phyloP scores from a whole-genome alignment of 1,284 basidiomycete species.

The Ceratobasidium papillatum region DNA sequence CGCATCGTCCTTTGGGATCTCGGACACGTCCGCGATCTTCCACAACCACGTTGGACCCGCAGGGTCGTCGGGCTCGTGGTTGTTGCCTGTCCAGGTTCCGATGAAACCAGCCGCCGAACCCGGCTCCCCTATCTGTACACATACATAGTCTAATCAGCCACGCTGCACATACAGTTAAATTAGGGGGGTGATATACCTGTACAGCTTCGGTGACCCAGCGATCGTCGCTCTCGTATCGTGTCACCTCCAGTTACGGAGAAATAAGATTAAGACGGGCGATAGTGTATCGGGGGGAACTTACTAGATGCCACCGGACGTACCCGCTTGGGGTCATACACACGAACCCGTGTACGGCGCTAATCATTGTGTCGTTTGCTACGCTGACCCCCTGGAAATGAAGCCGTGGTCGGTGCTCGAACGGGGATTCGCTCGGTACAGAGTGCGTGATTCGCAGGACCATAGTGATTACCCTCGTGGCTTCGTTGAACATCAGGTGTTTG shows the following conservation, averaged over 20 bases:
- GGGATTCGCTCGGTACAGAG: conserved; percentile 35
- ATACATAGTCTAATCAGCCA: background rate
- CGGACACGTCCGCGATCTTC: conserved; percentile 48
- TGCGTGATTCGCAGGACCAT: conserved; percentile 38
- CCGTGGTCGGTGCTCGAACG: conserved; percentile 38
- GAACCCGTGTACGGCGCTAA: conserved; percentile 51
- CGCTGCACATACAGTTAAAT: conserved; percentile 14
- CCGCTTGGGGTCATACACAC: conserved; percentile 41
- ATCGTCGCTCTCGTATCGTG: conserved; percentile 67
- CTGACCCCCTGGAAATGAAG: conserved; percentile 41
- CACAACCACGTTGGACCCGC: conserved; percentile 54
- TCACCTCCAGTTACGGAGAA: conserved; percentile 1
- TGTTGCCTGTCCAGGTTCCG: conserved; percentile 56
- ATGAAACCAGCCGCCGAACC: conserved; percentile 43
- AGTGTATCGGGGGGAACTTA: background rate
- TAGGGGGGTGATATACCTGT: conserved; percentile 44
- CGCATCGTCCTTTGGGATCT: conserved; percentile 11
- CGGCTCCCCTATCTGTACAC: conserved; percentile 39
- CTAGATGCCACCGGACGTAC: conserved; percentile 42
- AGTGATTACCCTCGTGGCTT: conserved; percentile 39
- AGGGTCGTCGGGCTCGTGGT: conserved; percentile 62
- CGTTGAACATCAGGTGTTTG: conserved; percentile 38
- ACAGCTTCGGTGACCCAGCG: conserved; percentile 68
- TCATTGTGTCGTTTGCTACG: conserved; percentile 37
- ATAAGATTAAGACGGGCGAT: background rate